Evolutionary conservation across 116 monocot species (phyloP).

Genomic region (Papilionanthe hybrid): DNA sequence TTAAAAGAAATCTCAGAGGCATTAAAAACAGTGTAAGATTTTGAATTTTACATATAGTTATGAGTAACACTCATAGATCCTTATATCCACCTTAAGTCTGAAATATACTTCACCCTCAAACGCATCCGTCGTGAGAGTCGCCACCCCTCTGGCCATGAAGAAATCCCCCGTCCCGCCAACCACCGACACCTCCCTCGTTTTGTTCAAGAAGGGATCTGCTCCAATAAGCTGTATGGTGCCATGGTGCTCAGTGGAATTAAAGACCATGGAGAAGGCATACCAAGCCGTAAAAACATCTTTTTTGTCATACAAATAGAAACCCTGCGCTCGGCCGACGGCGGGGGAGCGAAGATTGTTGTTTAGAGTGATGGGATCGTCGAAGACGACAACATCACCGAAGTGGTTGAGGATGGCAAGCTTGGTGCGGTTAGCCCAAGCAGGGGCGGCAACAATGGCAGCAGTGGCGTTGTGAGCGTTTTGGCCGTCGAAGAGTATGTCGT

Average conservation of each 20-base stretch:
- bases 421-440: constrained; percentile 42
- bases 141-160: constrained; percentile 16
- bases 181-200: constrained; percentile 31
- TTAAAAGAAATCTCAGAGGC: no score
- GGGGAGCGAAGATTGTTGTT: constrained; percentile 45
- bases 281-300: constrained; percentile 46
- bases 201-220: constrained; percentile 33
- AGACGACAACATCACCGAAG: constrained; percentile 53
- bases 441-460: constrained; percentile 43
- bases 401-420: constrained; percentile 18
- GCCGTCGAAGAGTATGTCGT: constrained; percentile 63
- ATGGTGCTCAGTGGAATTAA: constrained; percentile 39
- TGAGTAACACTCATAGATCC: constrained; percentile 22
- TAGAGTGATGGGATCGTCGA: constrained; percentile 54
- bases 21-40: no score
- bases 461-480: constrained; percentile 44
- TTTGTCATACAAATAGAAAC: constrained; percentile 50
- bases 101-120: constrained; percentile 25
- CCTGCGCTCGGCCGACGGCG: constrained; percentile 48
- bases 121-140: constrained; percentile 18
- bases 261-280: constrained; percentile 36
- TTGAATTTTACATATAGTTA: not conserved
- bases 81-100: constrained; percentile 14
- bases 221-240: constrained; percentile 50
- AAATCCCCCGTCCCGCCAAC: constrained; percentile 23